Conservation (phyloP, 1,139 yeast species). For the Pichia sp. region DNA sequence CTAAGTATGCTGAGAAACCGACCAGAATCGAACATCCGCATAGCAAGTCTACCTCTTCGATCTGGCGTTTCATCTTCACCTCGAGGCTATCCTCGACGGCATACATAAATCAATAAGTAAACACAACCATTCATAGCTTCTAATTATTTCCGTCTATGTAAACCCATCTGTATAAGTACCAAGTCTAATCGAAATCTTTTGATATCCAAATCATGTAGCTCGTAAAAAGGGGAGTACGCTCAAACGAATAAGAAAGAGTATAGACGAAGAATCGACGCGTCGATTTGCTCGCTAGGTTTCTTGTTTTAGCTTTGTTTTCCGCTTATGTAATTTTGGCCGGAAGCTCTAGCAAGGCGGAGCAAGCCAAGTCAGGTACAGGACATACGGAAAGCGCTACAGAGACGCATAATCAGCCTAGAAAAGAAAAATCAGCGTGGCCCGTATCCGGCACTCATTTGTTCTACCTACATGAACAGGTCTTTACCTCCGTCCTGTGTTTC, state of each 20-base stretch:
- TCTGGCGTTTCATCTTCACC: not conserved
- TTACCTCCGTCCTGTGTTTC: too few relatives aligned
- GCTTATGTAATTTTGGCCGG: too few relatives aligned
- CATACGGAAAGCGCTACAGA: too few relatives aligned
- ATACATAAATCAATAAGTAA: not conserved
- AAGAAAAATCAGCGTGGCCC: too few relatives aligned
- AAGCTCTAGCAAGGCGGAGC: too few relatives aligned
- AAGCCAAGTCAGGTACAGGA: too few relatives aligned
- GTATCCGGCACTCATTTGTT: too few relatives aligned
- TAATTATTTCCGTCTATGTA: not conserved
- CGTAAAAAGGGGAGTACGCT: too few relatives aligned
- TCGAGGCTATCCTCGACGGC: not conserved
- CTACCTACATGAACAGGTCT: not conserved
- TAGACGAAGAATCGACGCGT: not conserved
- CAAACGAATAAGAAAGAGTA: too few relatives aligned
- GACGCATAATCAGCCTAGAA: too few relatives aligned
- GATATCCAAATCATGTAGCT: too few relatives aligned
- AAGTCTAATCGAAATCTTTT: not conserved
- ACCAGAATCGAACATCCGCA: not conserved
- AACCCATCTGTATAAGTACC: not conserved
- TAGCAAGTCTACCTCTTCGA: not conserved
- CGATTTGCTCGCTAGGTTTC: not conserved
- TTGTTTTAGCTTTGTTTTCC: not conserved
- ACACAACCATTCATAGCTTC: not conserved
- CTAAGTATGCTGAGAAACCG: slow-evolving; percentile 14